Evolutionary conservation across 2,329 filamentous ascomycete species (phyloP).

Genomic region (Annulohypoxylon truncatum): DNA sequence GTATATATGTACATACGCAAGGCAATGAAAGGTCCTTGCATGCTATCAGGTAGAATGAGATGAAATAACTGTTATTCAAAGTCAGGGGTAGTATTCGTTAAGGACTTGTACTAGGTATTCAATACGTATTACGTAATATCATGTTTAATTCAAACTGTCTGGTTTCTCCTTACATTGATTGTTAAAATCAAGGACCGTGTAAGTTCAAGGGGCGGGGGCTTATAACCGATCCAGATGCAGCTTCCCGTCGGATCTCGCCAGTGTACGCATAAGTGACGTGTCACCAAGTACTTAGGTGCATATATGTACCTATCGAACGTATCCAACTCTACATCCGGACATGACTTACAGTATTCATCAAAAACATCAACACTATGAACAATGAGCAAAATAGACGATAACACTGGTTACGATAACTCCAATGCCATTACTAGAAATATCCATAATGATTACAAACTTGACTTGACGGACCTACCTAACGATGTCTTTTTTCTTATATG

Average conservation of each 20-base stretch:
- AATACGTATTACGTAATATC: no score
- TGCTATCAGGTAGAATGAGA: not conserved
- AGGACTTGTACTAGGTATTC: not conserved
- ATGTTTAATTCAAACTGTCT: no score
- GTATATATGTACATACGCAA: not conserved
- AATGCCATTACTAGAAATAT: not conserved
- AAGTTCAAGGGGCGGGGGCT: not conserved
- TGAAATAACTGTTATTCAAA: not conserved
- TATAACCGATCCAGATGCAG: not conserved
- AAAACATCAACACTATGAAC: constrained; percentile 8
- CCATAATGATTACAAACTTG: constrained; percentile 14
- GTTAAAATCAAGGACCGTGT: no score
- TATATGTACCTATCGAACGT: no score
- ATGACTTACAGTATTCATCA: no score
- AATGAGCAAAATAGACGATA: constrained; percentile 11
- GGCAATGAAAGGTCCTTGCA: not conserved
- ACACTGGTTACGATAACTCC: not conserved
- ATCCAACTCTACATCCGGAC: no score
- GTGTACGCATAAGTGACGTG: not conserved
- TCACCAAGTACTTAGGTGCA: constrained; percentile 3
- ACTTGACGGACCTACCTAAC: constrained; percentile 63
- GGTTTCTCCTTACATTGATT: not conserved
- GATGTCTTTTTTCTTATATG: constrained; percentile 69
- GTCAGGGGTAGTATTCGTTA: not conserved
- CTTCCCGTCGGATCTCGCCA: not conserved